phyloP scores from a whole-genome alignment of 352 stramenopile species.

The Globisporangium heterothallicum region DNA sequence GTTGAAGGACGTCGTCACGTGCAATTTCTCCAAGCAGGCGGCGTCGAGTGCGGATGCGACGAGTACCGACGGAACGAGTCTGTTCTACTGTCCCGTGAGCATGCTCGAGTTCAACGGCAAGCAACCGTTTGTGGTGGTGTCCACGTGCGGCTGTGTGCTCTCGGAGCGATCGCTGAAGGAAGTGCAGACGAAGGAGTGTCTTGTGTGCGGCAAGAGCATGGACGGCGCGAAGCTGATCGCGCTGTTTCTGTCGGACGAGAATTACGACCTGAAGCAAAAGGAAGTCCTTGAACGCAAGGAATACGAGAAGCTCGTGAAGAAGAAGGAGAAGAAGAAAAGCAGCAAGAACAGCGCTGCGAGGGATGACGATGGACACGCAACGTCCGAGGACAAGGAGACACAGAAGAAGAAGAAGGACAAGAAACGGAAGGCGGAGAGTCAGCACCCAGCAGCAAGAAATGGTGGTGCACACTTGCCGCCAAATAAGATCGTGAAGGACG shows the following conservation, averaged over 20 bases:
- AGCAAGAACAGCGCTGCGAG: not conserved
- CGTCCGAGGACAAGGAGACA: conserved; percentile 1
- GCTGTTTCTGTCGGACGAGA: conserved; percentile 54
- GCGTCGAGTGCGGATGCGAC: not conserved
- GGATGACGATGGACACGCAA: not conserved
- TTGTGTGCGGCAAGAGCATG: conserved; percentile 57
- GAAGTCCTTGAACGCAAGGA: conserved; percentile 41
- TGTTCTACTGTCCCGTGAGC: conserved; percentile 77
- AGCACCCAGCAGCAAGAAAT: conserved; percentile 4
- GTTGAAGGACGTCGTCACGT: conserved; percentile 87
- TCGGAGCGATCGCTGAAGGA: conserved; percentile 86
- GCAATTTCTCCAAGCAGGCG: conserved; percentile 33
- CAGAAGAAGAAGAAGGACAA: conserved; percentile 25
- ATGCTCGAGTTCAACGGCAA: conserved; percentile 85
- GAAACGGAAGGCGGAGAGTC: conserved; percentile 30
- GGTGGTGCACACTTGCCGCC: conserved; percentile 16
- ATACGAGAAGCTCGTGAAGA: conserved; percentile 39
- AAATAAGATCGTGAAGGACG: conserved; percentile 53
- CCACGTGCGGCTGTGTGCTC: conserved; percentile 83
- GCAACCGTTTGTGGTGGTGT: conserved; percentile 79
- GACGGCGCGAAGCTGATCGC: conserved; percentile 47
- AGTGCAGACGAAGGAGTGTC: conserved; percentile 63
- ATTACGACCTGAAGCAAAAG: conserved; percentile 45
- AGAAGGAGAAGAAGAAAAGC: conserved; percentile 47
- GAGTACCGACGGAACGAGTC: not conserved